These are phyloP conservation scores for Podospora anserina DNA, from an alignment of 495 filamentous ascomycete genomes.

Conservation along the genomic window DNA sequence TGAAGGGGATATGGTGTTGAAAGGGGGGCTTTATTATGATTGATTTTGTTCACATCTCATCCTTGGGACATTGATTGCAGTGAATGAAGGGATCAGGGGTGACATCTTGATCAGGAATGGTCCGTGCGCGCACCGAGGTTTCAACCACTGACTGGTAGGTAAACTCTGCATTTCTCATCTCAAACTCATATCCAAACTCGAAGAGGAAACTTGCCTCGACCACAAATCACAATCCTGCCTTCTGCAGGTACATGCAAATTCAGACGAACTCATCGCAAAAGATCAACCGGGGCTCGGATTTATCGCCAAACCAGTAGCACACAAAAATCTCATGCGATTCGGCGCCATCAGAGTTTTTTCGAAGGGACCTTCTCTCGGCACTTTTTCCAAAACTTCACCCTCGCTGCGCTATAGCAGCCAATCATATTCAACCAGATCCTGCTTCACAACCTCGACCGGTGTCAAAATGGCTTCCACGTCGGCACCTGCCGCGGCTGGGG, in stretches of 20 bases:
- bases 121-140: constrained; percentile 7
- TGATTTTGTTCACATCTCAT: background rate
- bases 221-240: background rate
- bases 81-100: background rate
- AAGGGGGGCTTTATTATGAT: constrained; percentile 5
- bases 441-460: background rate
- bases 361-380: background rate
- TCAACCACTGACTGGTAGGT: background rate
- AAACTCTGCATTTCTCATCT: constrained; percentile 8
- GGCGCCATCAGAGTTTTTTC: constrained; percentile 19
- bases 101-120: background rate
- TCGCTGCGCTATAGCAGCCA: constrained; percentile 4
- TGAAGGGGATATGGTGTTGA: background rate
- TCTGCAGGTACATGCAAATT: background rate
- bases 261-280: background rate
- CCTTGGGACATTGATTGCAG: too few species aligned
- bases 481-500: constrained; percentile 4
- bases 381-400: background rate
- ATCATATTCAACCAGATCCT: constrained; percentile 1
- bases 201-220: background rate
- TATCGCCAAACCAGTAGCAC: background rate
- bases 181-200: constrained; percentile 1
- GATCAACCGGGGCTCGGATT: background rate
- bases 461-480: constrained; percentile 17
- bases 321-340: constrained; percentile 11